Evolutionary conservation across 768 basidiomycete species (phyloP), one percentile per base, ranked within the genome.

Genomic region (Leccinum imitatum): DNA sequence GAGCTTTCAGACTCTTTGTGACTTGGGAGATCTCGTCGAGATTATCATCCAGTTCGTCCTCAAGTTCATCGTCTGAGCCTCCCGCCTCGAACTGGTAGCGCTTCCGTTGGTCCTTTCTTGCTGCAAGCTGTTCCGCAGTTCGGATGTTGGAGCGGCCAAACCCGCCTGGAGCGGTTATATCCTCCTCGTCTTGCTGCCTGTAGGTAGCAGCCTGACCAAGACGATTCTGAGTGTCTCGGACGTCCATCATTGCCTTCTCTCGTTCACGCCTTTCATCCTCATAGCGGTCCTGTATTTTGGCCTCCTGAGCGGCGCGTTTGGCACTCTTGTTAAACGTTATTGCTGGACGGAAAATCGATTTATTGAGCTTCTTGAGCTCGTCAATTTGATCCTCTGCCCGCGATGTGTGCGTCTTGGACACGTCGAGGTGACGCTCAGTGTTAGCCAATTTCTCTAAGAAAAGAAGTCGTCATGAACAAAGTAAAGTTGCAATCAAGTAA

Each of bases 401-500:
- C 48, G 79, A 77, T 33, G 91, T 89, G 74, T 95, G 88, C 14
- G 89, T 89, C 75, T 92, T 98, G 54, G 95, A 82, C 55, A 94
- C 85, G 72, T 98, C 96, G 57, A 98, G 83, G 75, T 98, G 92
- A 59, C 93, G 89, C 73, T 98, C 95, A 30, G 96, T 97, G 71
- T 93, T 93, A 27, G 93, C 95, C 64, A 99, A 76, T 76, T 87
- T 89, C 76, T 91, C 90, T 92, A 11, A 51, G 6, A 13, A 21
- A 13, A 44, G 37, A 59, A 3, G 17, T 21, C 23, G 25, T 35
- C 41, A 58, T 41, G 41, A 56, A 52, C 39, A 0, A 55, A 50
- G 14, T 62, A 0, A 55, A 50, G 11, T 62, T 31, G 33, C 8
- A 44, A 7, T 54, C 15, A 47, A 9, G 57, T 41, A 2, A 17